Evolutionary conservation across 1,139 yeast genomes (phyloP).

Genomic region (Scheffersomyces segobiensis): DNA sequence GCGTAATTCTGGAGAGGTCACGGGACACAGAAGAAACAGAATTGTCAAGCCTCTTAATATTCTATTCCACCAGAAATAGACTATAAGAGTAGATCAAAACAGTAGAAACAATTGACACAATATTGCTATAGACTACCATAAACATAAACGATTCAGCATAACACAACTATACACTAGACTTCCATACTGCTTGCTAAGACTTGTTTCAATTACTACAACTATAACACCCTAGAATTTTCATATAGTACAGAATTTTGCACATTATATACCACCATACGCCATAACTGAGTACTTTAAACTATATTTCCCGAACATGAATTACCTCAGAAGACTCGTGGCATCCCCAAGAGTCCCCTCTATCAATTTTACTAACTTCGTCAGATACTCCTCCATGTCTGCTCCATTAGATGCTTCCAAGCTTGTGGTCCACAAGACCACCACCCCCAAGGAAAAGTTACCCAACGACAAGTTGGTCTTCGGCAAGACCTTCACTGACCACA

Average conservation of each 20-base stretch:
- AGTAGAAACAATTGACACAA: background rate
- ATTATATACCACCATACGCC: background rate
- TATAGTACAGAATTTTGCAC: background rate
- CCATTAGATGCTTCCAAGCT: constrained; percentile 71
- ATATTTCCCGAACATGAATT: background rate
- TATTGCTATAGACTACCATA: background rate
- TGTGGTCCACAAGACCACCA: constrained; percentile 52
- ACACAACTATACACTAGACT: background rate
- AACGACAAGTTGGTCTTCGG: constrained; percentile 84
- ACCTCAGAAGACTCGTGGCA: background rate
- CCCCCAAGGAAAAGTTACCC: constrained; percentile 68
- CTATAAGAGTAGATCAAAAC: too few species aligned
- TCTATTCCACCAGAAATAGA: background rate
- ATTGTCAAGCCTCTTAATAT: background rate
- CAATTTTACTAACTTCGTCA: background rate
- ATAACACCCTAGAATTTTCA: too few species aligned
- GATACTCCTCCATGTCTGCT: constrained; percentile 16
- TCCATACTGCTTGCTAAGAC: too few species aligned
- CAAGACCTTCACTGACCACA: constrained; percentile 83
- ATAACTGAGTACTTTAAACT: background rate
- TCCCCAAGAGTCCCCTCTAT: background rate
- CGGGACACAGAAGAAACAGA: background rate
- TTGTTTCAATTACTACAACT: too few species aligned
- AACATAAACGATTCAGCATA: background rate
- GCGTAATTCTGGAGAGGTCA: background rate